A percentile compares a stretch with the other conserved stretches of the same genome.
Conservation (phyloP, 2,329 filamentous ascomycete genomes). For the Sphaerulina populicola region DNA sequence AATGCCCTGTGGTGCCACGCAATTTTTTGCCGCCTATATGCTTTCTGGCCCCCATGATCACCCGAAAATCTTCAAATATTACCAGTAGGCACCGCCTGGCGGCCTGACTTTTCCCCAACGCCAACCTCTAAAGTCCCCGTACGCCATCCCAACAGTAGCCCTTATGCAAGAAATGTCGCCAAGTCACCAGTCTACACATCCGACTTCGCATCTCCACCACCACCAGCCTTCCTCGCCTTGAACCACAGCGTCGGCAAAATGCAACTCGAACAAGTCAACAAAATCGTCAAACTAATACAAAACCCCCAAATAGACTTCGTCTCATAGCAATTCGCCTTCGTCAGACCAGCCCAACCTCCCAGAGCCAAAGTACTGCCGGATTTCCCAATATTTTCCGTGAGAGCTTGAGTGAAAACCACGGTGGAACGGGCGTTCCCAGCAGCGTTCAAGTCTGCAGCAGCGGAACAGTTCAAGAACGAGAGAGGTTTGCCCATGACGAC, state of each 20-base stretch:
- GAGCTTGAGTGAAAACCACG: conserved; percentile 47
- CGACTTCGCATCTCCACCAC: conserved; percentile 11
- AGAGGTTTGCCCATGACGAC: conserved; percentile 72
- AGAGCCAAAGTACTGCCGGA: conserved; percentile 46
- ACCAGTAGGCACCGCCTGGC: background rate
- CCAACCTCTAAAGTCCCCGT: background rate
- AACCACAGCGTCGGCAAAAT: conserved; percentile 43
- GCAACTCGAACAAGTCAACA: conserved; percentile 40
- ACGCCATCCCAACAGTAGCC: background rate
- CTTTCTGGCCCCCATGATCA: too few species aligned
- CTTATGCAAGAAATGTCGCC: background rate
- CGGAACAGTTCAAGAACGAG: conserved; percentile 64
- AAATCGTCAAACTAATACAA: conserved; percentile 61
- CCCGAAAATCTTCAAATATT: background rate
- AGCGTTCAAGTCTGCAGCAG: conserved; percentile 42
- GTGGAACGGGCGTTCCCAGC: conserved; percentile 41
- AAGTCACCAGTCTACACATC: conserved; percentile 5
- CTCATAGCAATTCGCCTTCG: conserved; percentile 63
- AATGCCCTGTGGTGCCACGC: too few species aligned
- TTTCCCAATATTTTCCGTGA: conserved; percentile 46
- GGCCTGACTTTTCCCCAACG: background rate
- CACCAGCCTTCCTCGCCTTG: conserved; percentile 41
- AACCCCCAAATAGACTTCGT: conserved; percentile 84
- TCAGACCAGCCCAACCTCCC: conserved; percentile 51
- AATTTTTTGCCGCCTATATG: too few species aligned